phyloP scores from a whole-genome alignment of 2,329 filamentous ascomycete species.

The Zarea fungicola region DNA sequence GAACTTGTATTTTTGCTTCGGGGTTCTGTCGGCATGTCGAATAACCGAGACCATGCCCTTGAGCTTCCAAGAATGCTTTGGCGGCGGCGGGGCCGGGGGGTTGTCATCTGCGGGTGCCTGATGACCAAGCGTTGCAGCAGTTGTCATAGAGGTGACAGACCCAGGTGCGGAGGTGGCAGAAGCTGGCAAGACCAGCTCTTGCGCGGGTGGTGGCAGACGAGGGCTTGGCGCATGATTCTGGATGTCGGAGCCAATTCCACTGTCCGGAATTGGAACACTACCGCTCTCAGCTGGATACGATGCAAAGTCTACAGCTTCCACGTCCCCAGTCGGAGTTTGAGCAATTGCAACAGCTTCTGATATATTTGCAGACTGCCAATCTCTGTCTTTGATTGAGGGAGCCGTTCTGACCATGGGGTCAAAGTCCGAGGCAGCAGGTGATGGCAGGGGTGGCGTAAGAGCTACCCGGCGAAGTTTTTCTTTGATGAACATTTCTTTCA shows the following conservation, averaged over 20 bases:
- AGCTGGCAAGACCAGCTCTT: slow-evolving; percentile 24
- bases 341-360: not conserved
- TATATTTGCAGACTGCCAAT: slow-evolving; percentile 22
- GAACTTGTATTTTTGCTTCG: slow-evolving; percentile 99
- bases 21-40: slow-evolving; percentile 91
- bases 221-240: slow-evolving; percentile 34
- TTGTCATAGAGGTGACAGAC: slow-evolving; percentile 29
- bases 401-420: slow-evolving; percentile 33
- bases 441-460: slow-evolving; percentile 51
- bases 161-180: slow-evolving; percentile 29
- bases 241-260: slow-evolving; percentile 25
- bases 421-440: slow-evolving; percentile 40
- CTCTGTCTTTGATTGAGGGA: slow-evolving; percentile 34
- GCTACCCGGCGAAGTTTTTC: slow-evolving; percentile 64
- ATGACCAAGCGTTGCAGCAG: slow-evolving; percentile 20
- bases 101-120: slow-evolving; percentile 26
- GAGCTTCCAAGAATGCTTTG: slow-evolving; percentile 94
- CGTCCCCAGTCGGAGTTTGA: slow-evolving; percentile 19
- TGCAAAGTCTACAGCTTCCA: slow-evolving; percentile 21
- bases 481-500: slow-evolving; percentile 81
- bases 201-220: slow-evolving; percentile 27
- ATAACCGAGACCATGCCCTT: slow-evolving; percentile 98
- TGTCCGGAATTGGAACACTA: slow-evolving; percentile 29
- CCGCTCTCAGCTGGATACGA: slow-evolving; percentile 19
- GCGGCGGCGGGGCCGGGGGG: slow-evolving; percentile 58